Conservation (phyloP, 192 early-diverging fungal species). For the Entomortierella beljakovae region DNA sequence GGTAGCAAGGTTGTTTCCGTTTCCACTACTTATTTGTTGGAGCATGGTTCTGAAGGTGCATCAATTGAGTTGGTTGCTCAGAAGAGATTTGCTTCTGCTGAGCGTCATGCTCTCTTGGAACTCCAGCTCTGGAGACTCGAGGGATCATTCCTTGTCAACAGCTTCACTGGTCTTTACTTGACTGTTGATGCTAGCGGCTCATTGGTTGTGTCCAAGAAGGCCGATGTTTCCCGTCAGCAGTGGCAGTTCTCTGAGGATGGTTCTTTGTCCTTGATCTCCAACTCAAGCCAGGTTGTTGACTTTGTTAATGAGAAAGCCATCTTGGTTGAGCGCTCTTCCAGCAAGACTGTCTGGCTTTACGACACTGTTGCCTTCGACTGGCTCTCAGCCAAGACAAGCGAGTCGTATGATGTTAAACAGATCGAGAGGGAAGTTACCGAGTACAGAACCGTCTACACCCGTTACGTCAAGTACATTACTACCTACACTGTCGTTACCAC, state of each 20-base stretch:
- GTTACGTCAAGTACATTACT: constrained; percentile 48
- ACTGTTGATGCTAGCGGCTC: constrained; percentile 14
- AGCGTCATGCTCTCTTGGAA: constrained; percentile 40
- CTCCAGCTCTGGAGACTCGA: constrained; percentile 54
- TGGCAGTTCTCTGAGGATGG: constrained; percentile 51
- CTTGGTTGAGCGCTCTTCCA: constrained; percentile 42
- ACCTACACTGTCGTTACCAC: constrained; percentile 34
- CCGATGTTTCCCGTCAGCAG: constrained; percentile 38
- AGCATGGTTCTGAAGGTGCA: constrained; percentile 33
- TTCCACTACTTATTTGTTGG: constrained; percentile 18
- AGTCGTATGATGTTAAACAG: constrained; percentile 9
- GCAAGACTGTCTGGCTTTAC: constrained; percentile 49
- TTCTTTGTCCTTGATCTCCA: constrained; percentile 31
- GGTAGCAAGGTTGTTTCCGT: constrained; percentile 43
- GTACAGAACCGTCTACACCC: constrained; percentile 53
- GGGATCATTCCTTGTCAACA: constrained; percentile 42
- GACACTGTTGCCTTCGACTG: constrained; percentile 26
- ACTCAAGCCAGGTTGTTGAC: constrained; percentile 38
- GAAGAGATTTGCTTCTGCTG: constrained; percentile 35
- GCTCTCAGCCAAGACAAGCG: constrained; percentile 21
- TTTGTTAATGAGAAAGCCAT: constrained; percentile 50
- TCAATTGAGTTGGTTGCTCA: constrained; percentile 19
- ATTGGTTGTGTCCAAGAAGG: constrained; percentile 31
- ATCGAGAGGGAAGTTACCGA: constrained; percentile 39
- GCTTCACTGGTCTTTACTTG: constrained; percentile 42